Evolutionary conservation across 164 flowering plant genomes (phyloP).

Genomic region (Cinnamomum chago): DNA sequence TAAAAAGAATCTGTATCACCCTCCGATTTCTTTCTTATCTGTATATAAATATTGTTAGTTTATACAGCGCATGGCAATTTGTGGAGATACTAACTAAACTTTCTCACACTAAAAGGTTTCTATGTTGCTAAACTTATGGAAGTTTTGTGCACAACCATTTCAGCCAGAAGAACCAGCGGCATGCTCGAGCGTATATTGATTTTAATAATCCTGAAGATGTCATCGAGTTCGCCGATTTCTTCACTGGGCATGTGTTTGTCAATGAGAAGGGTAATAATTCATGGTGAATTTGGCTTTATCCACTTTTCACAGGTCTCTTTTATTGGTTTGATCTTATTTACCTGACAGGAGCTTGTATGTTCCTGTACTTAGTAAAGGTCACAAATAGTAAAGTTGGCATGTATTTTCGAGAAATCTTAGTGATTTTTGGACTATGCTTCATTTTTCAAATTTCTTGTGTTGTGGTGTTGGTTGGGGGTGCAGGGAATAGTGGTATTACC

Average conservation of each 20-base stretch:
- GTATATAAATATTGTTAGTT: background rate
- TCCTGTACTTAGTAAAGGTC: background rate
- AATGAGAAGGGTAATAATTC: conserved; percentile 73
- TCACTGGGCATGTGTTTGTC: conserved; percentile 80
- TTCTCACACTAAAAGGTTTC: background rate
- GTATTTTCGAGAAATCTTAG: background rate
- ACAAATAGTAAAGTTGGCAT: background rate
- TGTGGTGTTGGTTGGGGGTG: no score
- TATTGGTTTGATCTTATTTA: background rate
- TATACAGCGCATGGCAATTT: background rate
- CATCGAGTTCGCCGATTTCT: conserved; percentile 85
- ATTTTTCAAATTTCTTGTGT: no score
- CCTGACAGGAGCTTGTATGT: background rate
- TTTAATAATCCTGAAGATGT: conserved; percentile 79
- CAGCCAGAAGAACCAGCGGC: conserved; percentile 53
- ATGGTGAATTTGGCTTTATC: background rate
- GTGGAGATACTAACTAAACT: background rate
- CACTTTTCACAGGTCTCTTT: no score
- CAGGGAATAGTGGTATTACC: no score
- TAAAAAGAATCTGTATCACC: no score
- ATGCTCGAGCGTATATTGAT: conserved; percentile 77
- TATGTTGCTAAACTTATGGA: background rate
- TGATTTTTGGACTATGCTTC: background rate
- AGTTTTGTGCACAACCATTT: conserved; percentile 1
- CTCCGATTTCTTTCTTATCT: no score